These are phyloP conservation scores for Capronia coronata DNA, from an alignment of 2,329 filamentous ascomycete genomes.

Conservation along the genomic window DNA sequence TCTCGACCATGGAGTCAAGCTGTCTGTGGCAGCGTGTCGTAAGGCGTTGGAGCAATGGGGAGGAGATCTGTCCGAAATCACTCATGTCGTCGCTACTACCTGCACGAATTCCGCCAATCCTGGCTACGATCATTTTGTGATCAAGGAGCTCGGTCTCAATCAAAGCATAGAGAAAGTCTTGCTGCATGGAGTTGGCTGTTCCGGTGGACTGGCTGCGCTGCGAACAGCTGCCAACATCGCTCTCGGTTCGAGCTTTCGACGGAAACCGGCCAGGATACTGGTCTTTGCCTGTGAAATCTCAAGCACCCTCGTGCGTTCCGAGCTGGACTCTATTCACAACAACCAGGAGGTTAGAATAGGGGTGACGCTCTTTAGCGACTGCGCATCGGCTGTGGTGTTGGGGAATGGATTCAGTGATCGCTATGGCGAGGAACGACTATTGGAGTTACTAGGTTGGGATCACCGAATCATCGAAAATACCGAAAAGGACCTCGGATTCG, in stretches of 20 bases:
- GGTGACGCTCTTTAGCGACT: conserved; percentile 62
- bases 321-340: conserved; percentile 57
- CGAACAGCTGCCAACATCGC: conserved; percentile 62
- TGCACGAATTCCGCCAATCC: conserved; percentile 65
- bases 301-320: conserved; percentile 53
- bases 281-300: conserved; percentile 50
- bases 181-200: conserved; percentile 61
- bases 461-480: conserved; percentile 57
- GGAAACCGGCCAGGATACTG: conserved; percentile 56
- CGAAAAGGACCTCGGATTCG: conserved; percentile 58
- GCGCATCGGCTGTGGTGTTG: conserved; percentile 58
- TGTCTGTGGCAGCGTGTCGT: conserved; percentile 31
- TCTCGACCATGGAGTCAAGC: conserved; percentile 30
- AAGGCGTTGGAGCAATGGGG: conserved; percentile 32
- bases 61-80: conserved; percentile 42
- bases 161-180: conserved; percentile 58
- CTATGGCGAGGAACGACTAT: conserved; percentile 37
- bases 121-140: conserved; percentile 61
- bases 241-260: conserved; percentile 54
- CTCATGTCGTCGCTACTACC: conserved; percentile 61
- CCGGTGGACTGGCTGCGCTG: conserved; percentile 56
- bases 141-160: conserved; percentile 52
- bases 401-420: conserved; percentile 51
- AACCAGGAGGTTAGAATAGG: conserved; percentile 59
- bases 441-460: conserved; percentile 60